Evolutionary conservation across 805 yeast species (phyloP).

Genomic region (Metschnikowia aberdeeniae): DNA sequence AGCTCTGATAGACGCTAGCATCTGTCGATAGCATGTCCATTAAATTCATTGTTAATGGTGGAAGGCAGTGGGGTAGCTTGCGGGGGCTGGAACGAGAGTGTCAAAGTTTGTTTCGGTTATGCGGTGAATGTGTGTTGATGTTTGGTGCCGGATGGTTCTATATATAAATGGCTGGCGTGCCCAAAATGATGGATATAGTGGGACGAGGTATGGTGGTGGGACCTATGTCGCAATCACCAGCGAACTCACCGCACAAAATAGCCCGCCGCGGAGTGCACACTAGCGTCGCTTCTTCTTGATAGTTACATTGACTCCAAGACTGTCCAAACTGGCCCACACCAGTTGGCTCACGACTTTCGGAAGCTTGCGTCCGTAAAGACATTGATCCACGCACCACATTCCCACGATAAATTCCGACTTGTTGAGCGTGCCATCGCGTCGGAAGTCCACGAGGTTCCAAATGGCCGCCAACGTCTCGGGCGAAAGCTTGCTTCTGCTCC

Average conservation of each 20-base stretch:
- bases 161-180: not conserved
- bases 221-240: slow-evolving; percentile 2
- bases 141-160: not conserved
- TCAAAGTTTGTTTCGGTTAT: too few species aligned
- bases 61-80: too few species aligned
- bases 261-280: not conserved
- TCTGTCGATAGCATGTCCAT: slow-evolving; percentile 38
- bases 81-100: too few species aligned
- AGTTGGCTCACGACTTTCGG: slow-evolving; percentile 64
- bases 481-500: slow-evolving; percentile 76
- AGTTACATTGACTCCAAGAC: slow-evolving; percentile 39
- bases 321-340: slow-evolving; percentile 78
- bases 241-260: slow-evolving; percentile 1
- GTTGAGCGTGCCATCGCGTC: slow-evolving; percentile 70
- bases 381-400: slow-evolving; percentile 96
- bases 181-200: not conserved
- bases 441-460: slow-evolving; percentile 67
- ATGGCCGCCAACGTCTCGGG: slow-evolving; percentile 51
- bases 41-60: slow-evolving; percentile 28
- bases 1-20: slow-evolving; percentile 8
- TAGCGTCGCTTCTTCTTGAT: slow-evolving; percentile 31
- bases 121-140: too few species aligned
- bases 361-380: slow-evolving; percentile 86
- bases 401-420: slow-evolving; percentile 89
- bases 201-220: not conserved